phyloP scores from a whole-genome alignment of 2,329 filamentous ascomycete species.

The Neonectria ditissima region DNA sequence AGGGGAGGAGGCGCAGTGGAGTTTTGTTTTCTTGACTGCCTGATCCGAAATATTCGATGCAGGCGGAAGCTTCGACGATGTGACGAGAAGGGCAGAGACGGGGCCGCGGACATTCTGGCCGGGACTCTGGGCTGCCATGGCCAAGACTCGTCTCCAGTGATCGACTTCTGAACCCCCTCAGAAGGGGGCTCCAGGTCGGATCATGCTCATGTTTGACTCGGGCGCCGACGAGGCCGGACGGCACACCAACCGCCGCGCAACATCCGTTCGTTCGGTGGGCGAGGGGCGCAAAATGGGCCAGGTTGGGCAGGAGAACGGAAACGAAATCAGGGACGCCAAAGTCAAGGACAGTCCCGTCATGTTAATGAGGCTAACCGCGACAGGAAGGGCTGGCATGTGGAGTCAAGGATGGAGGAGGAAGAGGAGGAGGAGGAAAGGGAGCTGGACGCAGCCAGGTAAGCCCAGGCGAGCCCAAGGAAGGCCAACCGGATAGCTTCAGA shows the following conservation, averaged over 20 bases:
- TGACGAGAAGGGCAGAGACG: conserved; percentile 29
- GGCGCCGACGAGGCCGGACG: conserved; percentile 17
- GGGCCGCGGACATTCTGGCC: neutral
- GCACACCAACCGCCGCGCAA: conserved; percentile 31
- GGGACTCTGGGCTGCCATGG: conserved; percentile 3
- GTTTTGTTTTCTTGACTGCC: conserved; percentile 26
- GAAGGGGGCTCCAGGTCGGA: conserved; percentile 28
- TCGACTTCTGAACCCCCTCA: conserved; percentile 13
- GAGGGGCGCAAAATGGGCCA: conserved; percentile 9
- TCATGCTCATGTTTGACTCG: conserved; percentile 34
- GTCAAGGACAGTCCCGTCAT: conserved; percentile 18
- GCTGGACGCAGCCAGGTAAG: conserved; percentile 11
- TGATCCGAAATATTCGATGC: conserved; percentile 21
- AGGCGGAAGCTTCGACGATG: conserved; percentile 32
- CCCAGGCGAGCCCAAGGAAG: conserved; percentile 27
- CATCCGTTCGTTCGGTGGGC: conserved; percentile 26
- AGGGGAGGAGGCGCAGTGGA: conserved; percentile 34
- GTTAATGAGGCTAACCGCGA: conserved; percentile 25
- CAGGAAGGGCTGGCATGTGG: conserved; percentile 37
- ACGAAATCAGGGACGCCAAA: conserved; percentile 19
- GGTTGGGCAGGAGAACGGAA: conserved; percentile 23
- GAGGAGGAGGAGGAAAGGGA: neutral
- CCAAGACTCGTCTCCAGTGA: neutral
- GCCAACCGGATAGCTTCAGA: conserved; percentile 34
- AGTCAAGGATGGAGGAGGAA: conserved; percentile 21